Percentiles rank a stretch among this genome's conserved stretches.
These are phyloP conservation scores for Malassezia sp. DNA, from an alignment of 1,284 basidiomycete genomes.

Conservation along the genomic window DNA sequence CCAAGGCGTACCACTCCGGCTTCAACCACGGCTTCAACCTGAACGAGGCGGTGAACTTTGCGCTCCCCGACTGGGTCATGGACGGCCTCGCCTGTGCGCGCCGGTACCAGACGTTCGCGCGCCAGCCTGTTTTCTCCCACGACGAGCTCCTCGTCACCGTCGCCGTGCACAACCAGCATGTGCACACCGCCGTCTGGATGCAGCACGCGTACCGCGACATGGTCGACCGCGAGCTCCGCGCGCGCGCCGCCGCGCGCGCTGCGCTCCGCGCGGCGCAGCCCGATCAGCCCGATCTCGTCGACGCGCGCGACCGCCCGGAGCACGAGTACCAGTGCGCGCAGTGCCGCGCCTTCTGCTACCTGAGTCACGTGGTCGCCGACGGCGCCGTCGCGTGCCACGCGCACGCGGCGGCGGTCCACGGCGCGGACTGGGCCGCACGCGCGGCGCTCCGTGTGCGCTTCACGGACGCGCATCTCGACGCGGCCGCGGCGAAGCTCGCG, in stretches of 20 bases:
- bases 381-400: slow-evolving; percentile 72
- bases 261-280: slow-evolving; percentile 47
- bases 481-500: slow-evolving; percentile 33
- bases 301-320: slow-evolving; percentile 72
- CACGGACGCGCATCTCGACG: slow-evolving; percentile 61
- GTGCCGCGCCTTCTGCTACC: slow-evolving; percentile 91
- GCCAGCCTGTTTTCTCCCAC: slow-evolving; percentile 93
- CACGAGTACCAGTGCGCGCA: slow-evolving; percentile 86
- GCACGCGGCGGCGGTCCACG: slow-evolving; percentile 68
- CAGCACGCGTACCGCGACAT: slow-evolving; percentile 68
- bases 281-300: slow-evolving; percentile 49
- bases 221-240: slow-evolving; percentile 67
- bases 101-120: slow-evolving; percentile 71
- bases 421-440: slow-evolving; percentile 53
- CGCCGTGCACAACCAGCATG: slow-evolving; percentile 80
- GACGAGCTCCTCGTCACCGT: slow-evolving; percentile 92
- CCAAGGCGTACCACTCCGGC: slow-evolving; percentile 94
- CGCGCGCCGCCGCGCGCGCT: slow-evolving; percentile 54
- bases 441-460: slow-evolving; percentile 67
- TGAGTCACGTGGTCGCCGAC: slow-evolving; percentile 63
- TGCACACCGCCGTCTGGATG: slow-evolving; percentile 77
- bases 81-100: slow-evolving; percentile 75
- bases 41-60: slow-evolving; percentile 99
- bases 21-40: slow-evolving; percentile 98
- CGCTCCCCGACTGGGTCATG: slow-evolving; percentile 85